Base-by-base conservation (phyloP, 768 basidiomycete species). In the Kwoniella newhampshirensis region DNA sequence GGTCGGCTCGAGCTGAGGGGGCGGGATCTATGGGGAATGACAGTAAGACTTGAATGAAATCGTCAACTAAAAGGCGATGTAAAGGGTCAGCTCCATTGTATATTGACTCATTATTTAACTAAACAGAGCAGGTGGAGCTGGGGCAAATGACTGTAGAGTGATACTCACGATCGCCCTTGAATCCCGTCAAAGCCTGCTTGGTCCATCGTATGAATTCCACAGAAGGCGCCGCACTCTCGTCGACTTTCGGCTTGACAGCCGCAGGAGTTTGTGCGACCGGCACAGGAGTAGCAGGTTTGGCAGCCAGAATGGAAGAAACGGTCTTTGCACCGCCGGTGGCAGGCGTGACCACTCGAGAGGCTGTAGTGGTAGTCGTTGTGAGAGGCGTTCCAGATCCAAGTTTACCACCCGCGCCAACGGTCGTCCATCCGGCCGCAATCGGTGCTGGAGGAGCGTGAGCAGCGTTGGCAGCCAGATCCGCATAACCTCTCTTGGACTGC, bases 131-230 rank as follows among this genome's bases (percentile, higher is more conserved):
- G n/a, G n/a, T n/a, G n/a, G n/a, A n/a, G n/a, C n/a, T n/a, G n/a
- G n/a, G n/a, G n/a, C n/a, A n/a, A n/a, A n/a, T n/a, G n/a, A n/a
- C n/a, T n/a, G n/a, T n/a, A n/a, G n/a, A n/a, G n/a, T n/a, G n/a
- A n/a, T n/a, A n/a, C n/a, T 54, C 70, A 89, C 88, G 82, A 67
- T 88, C 88, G 46, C 88, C 87, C 81, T 75, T 87, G 13, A 81
- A 63, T n/a, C 81, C 81, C 70, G 89, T 91, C 51, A 99, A 77
- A 2, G 89, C 85, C 52, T 89, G 87, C 59, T 82, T 85, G 60
- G 91, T 79, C 96, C 96, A 98, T 68, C 87, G 86, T 62, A 98
- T 78, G 78, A 99, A 96, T 41, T 97, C 93, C 53, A 87, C 82
- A 1, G 91, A 90, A 15, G 92, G 89, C 3, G 85, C 81, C 43